These are phyloP conservation scores for Capronia coronata DNA, from an alignment of 2,329 filamentous ascomycete species.

Conservation along the genomic window DNA sequence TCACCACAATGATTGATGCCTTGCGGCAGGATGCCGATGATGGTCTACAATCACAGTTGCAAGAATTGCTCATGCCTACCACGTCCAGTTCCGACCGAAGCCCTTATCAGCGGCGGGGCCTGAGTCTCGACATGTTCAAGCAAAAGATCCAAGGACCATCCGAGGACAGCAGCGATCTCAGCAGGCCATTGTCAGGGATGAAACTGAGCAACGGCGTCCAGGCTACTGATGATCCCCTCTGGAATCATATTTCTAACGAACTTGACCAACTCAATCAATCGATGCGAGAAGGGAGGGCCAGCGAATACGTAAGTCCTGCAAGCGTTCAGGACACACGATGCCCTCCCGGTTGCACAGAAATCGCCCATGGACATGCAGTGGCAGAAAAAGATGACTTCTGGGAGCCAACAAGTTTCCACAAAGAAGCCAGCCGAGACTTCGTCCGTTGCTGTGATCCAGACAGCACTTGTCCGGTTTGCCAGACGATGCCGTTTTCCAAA, in stretches of 20 bases:
- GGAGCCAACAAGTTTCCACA: slow-evolving; percentile 19
- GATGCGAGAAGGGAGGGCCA: slow-evolving; percentile 30
- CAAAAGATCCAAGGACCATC: not conserved
- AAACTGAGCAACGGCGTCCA: slow-evolving; percentile 8
- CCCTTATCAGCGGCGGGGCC: slow-evolving; percentile 34
- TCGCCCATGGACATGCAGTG: not conserved
- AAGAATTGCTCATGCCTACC: slow-evolving; percentile 15
- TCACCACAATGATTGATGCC: slow-evolving; percentile 41
- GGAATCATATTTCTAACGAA: slow-evolving; percentile 20
- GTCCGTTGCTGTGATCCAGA: slow-evolving; percentile 3
- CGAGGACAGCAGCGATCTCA: slow-evolving; percentile 13
- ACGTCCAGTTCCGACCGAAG: slow-evolving; percentile 12
- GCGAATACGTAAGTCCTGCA: slow-evolving; percentile 10
- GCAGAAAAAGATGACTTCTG: slow-evolving; percentile 13
- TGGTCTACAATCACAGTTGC: slow-evolving; percentile 3
- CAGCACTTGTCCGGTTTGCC: slow-evolving; percentile 22
- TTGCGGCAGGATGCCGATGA: slow-evolving; percentile 32
- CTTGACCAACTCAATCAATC: slow-evolving; percentile 23
- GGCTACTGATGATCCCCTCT: slow-evolving; percentile 16
- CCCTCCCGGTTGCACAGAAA: slow-evolving; percentile 1
- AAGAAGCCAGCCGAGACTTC: slow-evolving; percentile 5
- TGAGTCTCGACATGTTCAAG: slow-evolving; percentile 33
- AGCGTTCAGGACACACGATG: slow-evolving; percentile 14
- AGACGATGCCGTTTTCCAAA: slow-evolving; percentile 33
- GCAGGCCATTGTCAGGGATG: slow-evolving; percentile 15